Evolutionary conservation across 2,329 filamentous ascomycete genomes (phyloP), one percentile per base, ranked within the genome.

Genomic region (Metarhizium guizhouense): DNA sequence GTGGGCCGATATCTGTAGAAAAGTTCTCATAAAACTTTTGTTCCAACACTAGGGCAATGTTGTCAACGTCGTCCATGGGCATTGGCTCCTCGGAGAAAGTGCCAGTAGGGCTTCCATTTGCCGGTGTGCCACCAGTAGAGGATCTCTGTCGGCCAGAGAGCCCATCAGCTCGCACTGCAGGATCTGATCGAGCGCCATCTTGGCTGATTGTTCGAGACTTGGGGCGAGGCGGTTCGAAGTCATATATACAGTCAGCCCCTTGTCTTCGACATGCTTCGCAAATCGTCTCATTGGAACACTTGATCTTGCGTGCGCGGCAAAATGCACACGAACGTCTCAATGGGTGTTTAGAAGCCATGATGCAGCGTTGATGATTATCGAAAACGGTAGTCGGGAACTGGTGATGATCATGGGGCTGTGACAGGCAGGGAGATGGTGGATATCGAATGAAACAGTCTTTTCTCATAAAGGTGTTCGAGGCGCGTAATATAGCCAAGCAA

Each of bases 301-400:
- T 71, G 61, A 71, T 71, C 61, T 71, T 71, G 16, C 69, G 63
- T 30, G 69, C 68, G n/a, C 69, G 65, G 59, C 69, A 71, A 53
- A 71, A 71, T 54, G 67, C 64, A 59, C 69, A 71, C 1, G 68
- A 71, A 30, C 67, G 43, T 47, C 52, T 40, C 36, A 53, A 48
- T 10, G 34, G 56, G 50, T 55, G 49, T 52, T 10, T 79, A 64
- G 36, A 52, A 51, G 42, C 42, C 42, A 45, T 45, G 18, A 13
- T 20, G 42, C 16, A 45, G 42, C 18, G n/a, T 11, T 5, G 38
- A 16, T 13, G 13, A 40, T 13, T 40, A 40, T 16, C 5, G 38
- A n/a, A 40, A 16, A 40, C 5, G 10, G 40, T 16, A 34, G 32
- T 34, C 32, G 6, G 32, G 4, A 34, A 11, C 32, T 8, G 32